Conservation (phyloP, 1,139 yeast species). For the Blastobotrys buckinghamii region DNA sequence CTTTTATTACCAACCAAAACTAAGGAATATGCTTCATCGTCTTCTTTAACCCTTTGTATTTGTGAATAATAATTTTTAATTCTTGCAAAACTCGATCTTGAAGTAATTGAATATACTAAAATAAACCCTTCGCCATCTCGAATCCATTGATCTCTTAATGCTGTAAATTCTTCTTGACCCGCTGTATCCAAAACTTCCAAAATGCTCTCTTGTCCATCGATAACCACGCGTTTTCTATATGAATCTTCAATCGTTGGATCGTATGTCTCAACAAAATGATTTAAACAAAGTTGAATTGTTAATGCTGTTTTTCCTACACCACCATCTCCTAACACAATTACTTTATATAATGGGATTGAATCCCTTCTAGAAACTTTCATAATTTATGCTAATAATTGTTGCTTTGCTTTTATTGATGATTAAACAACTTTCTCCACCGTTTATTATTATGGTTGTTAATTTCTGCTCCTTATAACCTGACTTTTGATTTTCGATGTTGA, state of each 20-base stretch:
- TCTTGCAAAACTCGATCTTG: conserved; percentile 77
- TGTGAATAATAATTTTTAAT: conserved; percentile 79
- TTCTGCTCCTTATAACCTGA: neutral
- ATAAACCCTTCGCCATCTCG: conserved; percentile 90
- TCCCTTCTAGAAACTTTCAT: conserved; percentile 24
- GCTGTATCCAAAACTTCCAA: conserved; percentile 95
- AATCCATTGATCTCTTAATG: conserved; percentile 91
- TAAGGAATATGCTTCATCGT: conserved; percentile 34
- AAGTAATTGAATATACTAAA: conserved; percentile 85
- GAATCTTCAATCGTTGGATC: conserved; percentile 98
- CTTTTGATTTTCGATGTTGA: no score
- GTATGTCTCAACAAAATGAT: conserved; percentile 91
- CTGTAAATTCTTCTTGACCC: conserved; percentile 96
- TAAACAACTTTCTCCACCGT: no score
- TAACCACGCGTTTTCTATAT: conserved; percentile 83
- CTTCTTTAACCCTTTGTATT: conserved; percentile 86
- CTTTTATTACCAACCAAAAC: conserved; percentile 39
- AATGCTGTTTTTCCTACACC: conserved; percentile 97
- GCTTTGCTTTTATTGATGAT: neutral
- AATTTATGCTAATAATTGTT: neutral
- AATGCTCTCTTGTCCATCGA: conserved; percentile 88
- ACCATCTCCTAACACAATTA: conserved; percentile 96
- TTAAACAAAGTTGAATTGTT: conserved; percentile 57
- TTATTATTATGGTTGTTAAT: no score
- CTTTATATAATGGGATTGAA: conserved; percentile 44